Evolutionary conservation across 805 yeast genomes (phyloP).

Genomic region (Saccharomycopsis babjevae): DNA sequence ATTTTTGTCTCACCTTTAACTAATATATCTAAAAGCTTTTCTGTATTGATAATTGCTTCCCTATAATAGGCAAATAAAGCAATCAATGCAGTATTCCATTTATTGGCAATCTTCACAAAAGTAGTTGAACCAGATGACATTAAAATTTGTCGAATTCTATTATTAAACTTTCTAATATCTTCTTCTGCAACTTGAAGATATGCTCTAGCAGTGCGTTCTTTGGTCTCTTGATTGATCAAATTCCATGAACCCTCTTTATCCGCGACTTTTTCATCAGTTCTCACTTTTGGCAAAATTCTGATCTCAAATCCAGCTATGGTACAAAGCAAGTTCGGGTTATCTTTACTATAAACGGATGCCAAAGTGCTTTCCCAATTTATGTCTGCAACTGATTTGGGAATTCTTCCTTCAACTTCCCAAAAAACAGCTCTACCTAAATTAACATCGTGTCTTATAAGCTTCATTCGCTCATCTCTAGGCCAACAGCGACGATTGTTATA

Average conservation of each 20-base stretch:
- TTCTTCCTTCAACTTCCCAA: conserved; percentile 77
- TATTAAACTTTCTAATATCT: conserved; percentile 71
- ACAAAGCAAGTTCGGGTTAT: conserved; percentile 80
- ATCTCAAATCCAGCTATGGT: conserved; percentile 95
- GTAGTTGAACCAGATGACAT: conserved; percentile 96
- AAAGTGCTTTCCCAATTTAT: conserved; percentile 68
- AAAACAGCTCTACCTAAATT: conserved; percentile 84
- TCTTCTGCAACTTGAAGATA: conserved; percentile 72
- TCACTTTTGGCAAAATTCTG: conserved; percentile 65
- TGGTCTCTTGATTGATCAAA: conserved; percentile 54
- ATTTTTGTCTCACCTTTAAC: conserved; percentile 90
- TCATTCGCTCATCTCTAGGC: conserved; percentile 91
- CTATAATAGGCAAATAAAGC: conserved; percentile 82
- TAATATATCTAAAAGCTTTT: conserved; percentile 61
- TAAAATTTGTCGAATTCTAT: conserved; percentile 76
- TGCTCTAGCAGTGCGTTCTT: conserved; percentile 84
- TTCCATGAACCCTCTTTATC: conserved; percentile 89
- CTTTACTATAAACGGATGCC: conserved; percentile 83
- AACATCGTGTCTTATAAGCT: conserved; percentile 82
- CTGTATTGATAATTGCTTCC: conserved; percentile 86
- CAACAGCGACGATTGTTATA: conserved; percentile 86
- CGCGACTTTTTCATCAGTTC: conserved; percentile 41
- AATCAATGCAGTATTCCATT: conserved; percentile 90
- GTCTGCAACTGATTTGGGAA: conserved; percentile 66
- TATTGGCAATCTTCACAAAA: conserved; percentile 84